Conservation (phyloP, 148 eudicot genomes). For the Arbutus unedo region DNA sequence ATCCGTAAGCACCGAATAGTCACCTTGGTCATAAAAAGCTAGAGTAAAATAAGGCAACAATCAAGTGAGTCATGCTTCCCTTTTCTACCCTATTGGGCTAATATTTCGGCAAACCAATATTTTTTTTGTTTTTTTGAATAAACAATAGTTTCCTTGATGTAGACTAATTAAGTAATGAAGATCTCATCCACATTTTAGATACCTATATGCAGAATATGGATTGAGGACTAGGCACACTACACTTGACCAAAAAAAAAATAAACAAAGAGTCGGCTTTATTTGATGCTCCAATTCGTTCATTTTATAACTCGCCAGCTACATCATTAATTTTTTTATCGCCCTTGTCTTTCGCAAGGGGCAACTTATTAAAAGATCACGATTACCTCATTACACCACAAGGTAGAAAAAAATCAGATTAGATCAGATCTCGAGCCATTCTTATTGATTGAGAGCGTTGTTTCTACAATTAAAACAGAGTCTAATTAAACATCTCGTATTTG, state of each 20-base stretch:
- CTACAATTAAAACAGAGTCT: too few species aligned
- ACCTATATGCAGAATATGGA: background rate
- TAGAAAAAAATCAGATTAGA: too few species aligned
- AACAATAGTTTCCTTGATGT: background rate
- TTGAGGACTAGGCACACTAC: background rate
- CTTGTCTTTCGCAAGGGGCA: too few species aligned
- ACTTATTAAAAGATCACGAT: too few species aligned
- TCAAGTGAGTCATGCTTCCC: background rate
- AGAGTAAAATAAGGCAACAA: background rate
- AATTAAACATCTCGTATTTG: too few species aligned
- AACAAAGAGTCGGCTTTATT: background rate
- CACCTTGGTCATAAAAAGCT: constrained; percentile 6
- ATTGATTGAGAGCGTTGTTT: too few species aligned
- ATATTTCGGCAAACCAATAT: background rate
- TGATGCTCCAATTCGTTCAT: background rate
- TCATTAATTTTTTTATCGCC: too few species aligned
- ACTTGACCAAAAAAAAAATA: background rate
- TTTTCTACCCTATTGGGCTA: background rate
- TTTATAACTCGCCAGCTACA: background rate
- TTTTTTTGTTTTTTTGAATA: too few species aligned
- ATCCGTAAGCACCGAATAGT: too few species aligned
- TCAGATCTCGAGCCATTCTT: too few species aligned
- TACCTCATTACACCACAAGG: too few species aligned
- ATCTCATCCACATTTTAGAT: background rate
- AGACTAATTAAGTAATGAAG: background rate